These are phyloP conservation scores for Cutaneotrichosporon curvatum DNA, from an alignment of 1,284 basidiomycete species.

Conservation along the genomic window DNA sequence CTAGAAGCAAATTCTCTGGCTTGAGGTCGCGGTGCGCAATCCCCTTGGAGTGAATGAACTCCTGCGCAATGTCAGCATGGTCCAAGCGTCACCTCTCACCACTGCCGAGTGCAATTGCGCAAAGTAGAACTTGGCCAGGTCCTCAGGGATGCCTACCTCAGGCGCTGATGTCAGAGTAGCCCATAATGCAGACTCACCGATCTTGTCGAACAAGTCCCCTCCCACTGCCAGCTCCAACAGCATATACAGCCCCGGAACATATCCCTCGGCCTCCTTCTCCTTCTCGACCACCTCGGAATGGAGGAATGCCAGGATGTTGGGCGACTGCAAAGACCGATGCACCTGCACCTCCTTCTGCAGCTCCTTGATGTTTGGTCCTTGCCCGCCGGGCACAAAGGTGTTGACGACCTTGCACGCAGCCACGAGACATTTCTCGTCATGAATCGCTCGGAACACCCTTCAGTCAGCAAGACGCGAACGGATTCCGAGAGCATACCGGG, in stretches of 20 bases:
- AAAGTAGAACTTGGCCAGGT: conserved; percentile 88
- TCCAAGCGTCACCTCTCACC: conserved; percentile 27
- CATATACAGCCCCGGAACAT: conserved; percentile 78
- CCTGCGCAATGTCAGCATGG: conserved; percentile 46
- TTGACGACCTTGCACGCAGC: conserved; percentile 80
- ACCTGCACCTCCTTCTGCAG: conserved; percentile 90
- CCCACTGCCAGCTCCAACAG: conserved; percentile 85
- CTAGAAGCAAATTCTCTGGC: conserved; percentile 86
- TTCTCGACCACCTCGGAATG: conserved; percentile 67
- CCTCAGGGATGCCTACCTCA: conserved; percentile 78
- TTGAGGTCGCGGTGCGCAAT: conserved; percentile 95
- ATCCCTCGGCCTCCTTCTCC: conserved; percentile 49
- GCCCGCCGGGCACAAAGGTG: conserved; percentile 45
- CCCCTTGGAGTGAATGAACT: conserved; percentile 79
- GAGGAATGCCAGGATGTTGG: conserved; percentile 77
- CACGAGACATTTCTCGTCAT: conserved; percentile 54
- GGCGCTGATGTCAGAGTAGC: conserved; percentile 53
- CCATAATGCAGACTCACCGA: conserved; percentile 54
- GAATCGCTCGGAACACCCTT: conserved; percentile 74
- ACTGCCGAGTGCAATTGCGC: conserved; percentile 75
- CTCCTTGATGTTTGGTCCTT: conserved; percentile 56
- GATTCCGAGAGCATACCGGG: conserved; percentile 52
- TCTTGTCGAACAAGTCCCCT: conserved; percentile 97
- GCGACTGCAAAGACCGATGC: conserved; percentile 73
- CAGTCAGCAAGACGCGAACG: not conserved